Evolutionary conservation across 257 asterid genomes (phyloP), one percentile per base, ranked within the genome.

Genomic region (Phtheirospermum japonicum): DNA sequence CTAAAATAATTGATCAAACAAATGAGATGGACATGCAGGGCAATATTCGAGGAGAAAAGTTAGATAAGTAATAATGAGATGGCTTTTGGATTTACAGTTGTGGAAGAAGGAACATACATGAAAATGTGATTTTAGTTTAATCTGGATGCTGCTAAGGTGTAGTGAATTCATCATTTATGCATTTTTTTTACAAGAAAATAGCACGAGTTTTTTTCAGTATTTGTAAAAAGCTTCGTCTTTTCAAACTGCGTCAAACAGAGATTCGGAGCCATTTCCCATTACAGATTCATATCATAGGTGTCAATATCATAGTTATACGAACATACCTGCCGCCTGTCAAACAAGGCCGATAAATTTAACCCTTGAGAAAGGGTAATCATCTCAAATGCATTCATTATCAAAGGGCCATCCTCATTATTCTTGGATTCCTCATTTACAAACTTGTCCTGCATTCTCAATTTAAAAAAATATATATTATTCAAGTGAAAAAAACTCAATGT

Each of bases 351-450:
- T 62, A 93, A 82, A 78, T 93, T 87, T 73, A 93, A 75, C 65
- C 99, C 99, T 75, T 93, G 99, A 61, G 99, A 93, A 56, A 93
- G 86, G 50, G 99, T 87, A 56, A 93, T 93, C 97, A 93, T 87
- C 83, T 89, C 97, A 79, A 93, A 89, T 13, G 99, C 99, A 76
- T 93, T 93, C 97, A 93, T 89, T 58, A 82, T 64, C 72, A 87
- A 76, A 45, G 99, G 99, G 63, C 97, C 95, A 67, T 36, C 69
- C 40, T 63, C 80, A 56, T 59, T 68, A 9, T 59, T 72, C 53
- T 51, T 78, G 37, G 84, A 45, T 78, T 87, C 85, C 76, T 93
- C 96, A 68, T 73, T 85, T 59, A 93, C 97, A 77, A 65, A 89
- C 66, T 76, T 67, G 59, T 87, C 96, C 99, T 92, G 90, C 83